phyloP scores from a whole-genome alignment of 106 monocot genomes.

The Phalaenopsis equestris region DNA sequence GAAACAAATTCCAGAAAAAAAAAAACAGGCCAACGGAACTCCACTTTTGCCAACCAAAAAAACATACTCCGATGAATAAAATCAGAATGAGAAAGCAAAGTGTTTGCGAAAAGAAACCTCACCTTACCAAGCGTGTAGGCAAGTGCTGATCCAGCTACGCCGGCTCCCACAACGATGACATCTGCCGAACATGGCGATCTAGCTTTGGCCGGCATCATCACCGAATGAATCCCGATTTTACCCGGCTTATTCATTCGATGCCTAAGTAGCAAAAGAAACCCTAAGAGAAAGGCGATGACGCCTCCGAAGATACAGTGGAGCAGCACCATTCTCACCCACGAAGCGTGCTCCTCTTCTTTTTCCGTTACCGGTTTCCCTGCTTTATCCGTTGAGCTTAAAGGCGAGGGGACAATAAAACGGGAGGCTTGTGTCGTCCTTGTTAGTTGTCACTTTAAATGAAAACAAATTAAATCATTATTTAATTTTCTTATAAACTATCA shows the following conservation, averaged over 20 bases:
- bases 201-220: neutral
- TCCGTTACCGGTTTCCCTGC: no score
- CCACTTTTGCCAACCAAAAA: no score
- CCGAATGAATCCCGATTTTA: neutral
- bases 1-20: no score
- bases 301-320: neutral
- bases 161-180: constrained; percentile 82
- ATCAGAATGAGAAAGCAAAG: neutral
- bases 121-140: constrained; percentile 91
- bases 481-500: no score
- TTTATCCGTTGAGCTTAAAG: no score
- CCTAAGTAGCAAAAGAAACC: neutral
- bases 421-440: no score
- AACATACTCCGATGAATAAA: neutral
- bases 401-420: no score
- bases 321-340: neutral
- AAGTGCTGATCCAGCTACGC: constrained; percentile 82
- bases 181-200: constrained; percentile 17
- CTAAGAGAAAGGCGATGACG: neutral
- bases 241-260: neutral
- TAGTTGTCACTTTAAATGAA: no score
- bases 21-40: no score
- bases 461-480: no score
- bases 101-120: neutral
- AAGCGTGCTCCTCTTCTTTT: neutral